Evolutionary conservation across 176 grass and related monocot species (phyloP).

Genomic region (maize (Zea mays)): DNA sequence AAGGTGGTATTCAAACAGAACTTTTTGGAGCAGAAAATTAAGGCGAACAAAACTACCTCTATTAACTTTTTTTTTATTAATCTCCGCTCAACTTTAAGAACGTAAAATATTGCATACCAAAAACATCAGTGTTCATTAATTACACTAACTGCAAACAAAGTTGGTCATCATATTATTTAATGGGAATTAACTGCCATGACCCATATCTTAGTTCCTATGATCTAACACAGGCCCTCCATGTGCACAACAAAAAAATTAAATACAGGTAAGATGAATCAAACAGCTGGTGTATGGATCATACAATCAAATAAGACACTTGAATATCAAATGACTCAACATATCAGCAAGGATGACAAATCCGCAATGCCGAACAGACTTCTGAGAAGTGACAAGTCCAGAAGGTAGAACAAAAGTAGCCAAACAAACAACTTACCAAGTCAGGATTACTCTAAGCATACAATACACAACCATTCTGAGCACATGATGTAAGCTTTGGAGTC

Average conservation of each 20-base stretch:
- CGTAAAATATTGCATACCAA: not conserved
- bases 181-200: not conserved
- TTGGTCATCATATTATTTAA: not conserved
- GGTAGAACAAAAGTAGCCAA: not conserved
- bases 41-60: not conserved
- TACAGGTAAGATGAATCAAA: not conserved
- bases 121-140: not conserved
- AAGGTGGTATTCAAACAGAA: not conserved
- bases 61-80: not conserved
- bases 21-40: not conserved
- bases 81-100: not conserved
- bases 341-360: not conserved
- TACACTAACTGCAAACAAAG: constrained; percentile 15
- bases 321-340: not conserved
- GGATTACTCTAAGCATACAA: not conserved
- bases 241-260: not conserved
- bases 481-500: not conserved
- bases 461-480: not conserved
- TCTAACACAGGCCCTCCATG: not conserved
- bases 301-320: constrained; percentile 2
- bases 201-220: not conserved
- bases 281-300: not conserved
- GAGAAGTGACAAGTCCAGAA: not conserved
- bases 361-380: not conserved
- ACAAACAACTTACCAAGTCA: not conserved